Conservation (phyloP, 2,329 filamentous ascomycete genomes). For the Cercospora sp. region DNA sequence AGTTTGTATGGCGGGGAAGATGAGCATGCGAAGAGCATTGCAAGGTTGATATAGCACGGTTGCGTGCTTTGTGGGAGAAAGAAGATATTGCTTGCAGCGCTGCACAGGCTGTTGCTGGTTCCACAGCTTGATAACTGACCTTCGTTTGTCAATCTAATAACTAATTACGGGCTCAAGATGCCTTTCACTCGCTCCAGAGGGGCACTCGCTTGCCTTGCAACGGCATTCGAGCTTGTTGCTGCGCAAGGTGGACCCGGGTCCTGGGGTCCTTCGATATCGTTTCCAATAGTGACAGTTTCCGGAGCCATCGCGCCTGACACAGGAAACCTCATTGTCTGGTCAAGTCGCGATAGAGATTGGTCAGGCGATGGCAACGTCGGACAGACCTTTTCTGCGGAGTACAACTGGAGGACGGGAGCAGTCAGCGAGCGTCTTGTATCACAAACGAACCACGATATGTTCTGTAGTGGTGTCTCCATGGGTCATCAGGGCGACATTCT, state of each 20-base stretch:
- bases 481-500: constrained; percentile 53
- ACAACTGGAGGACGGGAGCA: constrained; percentile 16
- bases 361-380: constrained; percentile 11
- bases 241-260: constrained; percentile 5
- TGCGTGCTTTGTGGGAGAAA: background rate
- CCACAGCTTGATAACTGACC: background rate
- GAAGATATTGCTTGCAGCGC: background rate
- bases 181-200: background rate
- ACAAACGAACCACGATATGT: constrained; percentile 56
- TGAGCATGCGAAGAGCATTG: background rate
- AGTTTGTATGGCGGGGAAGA: background rate
- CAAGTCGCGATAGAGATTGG: background rate
- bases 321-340: constrained; percentile 12
- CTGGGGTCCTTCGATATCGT: constrained; percentile 7
- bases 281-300: constrained; percentile 9
- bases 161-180: background rate
- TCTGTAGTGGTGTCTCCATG: constrained; percentile 57
- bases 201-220: background rate
- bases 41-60: constrained; percentile 5
- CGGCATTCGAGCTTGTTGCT: background rate
- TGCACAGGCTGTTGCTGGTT: background rate
- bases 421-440: constrained; percentile 28
- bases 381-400: constrained; percentile 16
- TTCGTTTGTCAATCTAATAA: background rate
- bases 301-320: constrained; percentile 7